Base-by-base conservation (phyloP, 306 rosid genomes). In the Quillaja saponaria region DNA sequence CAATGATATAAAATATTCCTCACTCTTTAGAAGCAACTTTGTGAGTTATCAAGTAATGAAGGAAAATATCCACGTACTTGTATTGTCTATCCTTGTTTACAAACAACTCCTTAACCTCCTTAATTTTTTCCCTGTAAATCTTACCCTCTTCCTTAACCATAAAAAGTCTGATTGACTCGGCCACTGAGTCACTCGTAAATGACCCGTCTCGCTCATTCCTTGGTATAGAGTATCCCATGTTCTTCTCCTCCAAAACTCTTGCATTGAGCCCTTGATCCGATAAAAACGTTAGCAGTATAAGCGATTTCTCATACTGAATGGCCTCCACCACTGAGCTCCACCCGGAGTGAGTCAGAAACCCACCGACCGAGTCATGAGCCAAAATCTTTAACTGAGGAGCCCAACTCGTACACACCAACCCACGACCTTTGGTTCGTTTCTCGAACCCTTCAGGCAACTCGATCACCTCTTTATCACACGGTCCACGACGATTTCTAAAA, bases 361-460 rank as follows among this genome's bases (percentile, higher is more conserved):
- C 83, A 0, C 89, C 83, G 0, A 84, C 55, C 0, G 80, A 65
- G 1, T 40, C 37, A 13, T 84, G 81, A 0, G 64, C 76, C 37
- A 84, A 6, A 1, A 84, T 77, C 58, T 77, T 77, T 13, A 77
- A 1, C 40, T 84, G 84, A 0, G 82, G 80, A 0, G 63, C 86
- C 82, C 86, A 84, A 2, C 6, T 34, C 3, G 44, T 68, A 8
- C 84, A 84, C 45, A 80, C 77, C 7, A 80, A 14, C 0, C 85
- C 87, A 0, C 40, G 72, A 8, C 14, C 78, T 49, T 20, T 57
- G 1, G 72, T 75, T 8, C 84, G 34, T 7, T 72, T 77, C 19
- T 78, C 87, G 12, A 78, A 81, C 35, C 90, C 85, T 9, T 76
- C 66, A 1, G 87, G 90, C 1, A 84, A 25, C 37, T 9, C 28